phyloP scores from a whole-genome alignment of 768 basidiomycete species.

The Suillus subaureus region DNA sequence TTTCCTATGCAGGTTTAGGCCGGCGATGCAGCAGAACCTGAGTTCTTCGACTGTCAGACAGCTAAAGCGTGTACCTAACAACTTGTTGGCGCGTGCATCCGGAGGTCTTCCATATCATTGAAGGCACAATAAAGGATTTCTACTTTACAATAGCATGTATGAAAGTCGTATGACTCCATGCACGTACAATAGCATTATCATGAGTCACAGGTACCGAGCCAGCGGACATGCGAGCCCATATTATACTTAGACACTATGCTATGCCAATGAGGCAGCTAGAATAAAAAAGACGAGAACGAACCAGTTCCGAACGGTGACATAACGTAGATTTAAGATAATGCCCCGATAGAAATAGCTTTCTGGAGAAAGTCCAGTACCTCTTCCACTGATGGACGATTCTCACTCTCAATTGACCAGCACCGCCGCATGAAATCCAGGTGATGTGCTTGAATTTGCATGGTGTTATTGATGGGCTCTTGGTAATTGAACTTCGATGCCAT shows the following conservation, averaged over 20 bases:
- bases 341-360: neutral
- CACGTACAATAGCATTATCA: neutral
- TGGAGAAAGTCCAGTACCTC: constrained; percentile 10
- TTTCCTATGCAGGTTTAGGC: neutral
- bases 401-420: constrained; percentile 36
- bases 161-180: neutral
- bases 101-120: neutral
- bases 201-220: neutral
- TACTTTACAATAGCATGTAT: neutral
- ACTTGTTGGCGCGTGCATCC: neutral
- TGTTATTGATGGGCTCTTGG: constrained; percentile 14
- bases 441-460: constrained; percentile 34
- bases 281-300: neutral
- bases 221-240: neutral
- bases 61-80: neutral
- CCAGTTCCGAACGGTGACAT: neutral
- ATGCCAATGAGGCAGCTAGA: neutral
- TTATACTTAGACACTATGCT: neutral
- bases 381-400: constrained; percentile 9
- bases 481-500: constrained; percentile 20
- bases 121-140: neutral
- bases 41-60: neutral
- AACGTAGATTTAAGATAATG: neutral
- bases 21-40: neutral
- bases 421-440: constrained; percentile 45